Conservation (phyloP, 2,329 filamentous ascomycete genomes). For the Trichoderma citrinoviride region DNA sequence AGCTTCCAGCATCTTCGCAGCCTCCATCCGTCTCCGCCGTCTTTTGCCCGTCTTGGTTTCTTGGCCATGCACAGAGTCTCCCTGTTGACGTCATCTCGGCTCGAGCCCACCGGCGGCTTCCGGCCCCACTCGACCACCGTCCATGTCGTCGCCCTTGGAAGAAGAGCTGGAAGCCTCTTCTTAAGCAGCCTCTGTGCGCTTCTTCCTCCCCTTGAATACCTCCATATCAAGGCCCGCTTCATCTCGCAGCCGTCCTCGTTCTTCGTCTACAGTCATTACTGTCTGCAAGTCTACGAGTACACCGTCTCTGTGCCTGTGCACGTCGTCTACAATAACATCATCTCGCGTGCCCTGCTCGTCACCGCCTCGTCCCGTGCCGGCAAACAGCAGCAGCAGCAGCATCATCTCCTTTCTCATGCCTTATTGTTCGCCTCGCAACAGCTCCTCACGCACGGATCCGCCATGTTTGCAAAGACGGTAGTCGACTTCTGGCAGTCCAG, state of each 20-base stretch:
- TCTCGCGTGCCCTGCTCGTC: constrained; percentile 24
- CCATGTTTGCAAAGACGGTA: constrained; percentile 32
- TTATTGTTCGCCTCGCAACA: constrained; percentile 30
- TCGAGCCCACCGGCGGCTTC: constrained; percentile 34
- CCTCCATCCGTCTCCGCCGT: no score
- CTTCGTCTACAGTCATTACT: no score
- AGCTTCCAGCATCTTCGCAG: no score
- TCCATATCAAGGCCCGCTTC: no score
- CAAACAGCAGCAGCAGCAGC: no score
- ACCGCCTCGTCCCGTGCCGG: constrained; percentile 23
- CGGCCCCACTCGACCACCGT: constrained; percentile 34
- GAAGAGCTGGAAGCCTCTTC: constrained; percentile 35
- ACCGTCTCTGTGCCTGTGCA: no score
- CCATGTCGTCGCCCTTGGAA: constrained; percentile 35
- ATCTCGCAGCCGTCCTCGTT: no score
- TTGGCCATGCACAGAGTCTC: constrained; percentile 36
- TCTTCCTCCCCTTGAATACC: constrained; percentile 28
- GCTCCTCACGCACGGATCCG: constrained; percentile 29
- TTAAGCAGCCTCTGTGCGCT: constrained; percentile 26
- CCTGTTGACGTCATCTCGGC: constrained; percentile 40
- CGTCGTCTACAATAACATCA: no score
- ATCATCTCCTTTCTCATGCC: constrained; percentile 29
- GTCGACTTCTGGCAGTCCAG: constrained; percentile 40
- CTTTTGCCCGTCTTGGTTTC: no score
- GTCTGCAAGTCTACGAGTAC: constrained; percentile 30